phyloP scores from a whole-genome alignment of 2,329 filamentous ascomycete genomes.

The Emericellopsis cladophorae region DNA sequence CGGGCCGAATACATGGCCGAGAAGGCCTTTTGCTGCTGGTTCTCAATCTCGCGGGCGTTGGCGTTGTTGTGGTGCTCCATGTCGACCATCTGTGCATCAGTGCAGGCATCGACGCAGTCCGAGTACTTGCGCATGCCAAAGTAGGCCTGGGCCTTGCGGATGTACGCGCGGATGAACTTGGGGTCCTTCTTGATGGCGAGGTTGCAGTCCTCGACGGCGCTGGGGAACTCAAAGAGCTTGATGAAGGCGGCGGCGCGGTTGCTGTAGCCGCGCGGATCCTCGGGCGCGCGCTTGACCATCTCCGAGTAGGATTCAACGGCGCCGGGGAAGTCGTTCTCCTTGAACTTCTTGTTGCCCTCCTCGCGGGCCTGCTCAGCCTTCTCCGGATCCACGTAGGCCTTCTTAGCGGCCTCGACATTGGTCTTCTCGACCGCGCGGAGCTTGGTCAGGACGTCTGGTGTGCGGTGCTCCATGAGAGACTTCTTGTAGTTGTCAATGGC shows the following conservation, averaged over 20 bases:
- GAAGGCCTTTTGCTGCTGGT: slow-evolving; percentile 87
- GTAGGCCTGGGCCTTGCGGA: slow-evolving; percentile 90
- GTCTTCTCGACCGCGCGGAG: slow-evolving; percentile 81
- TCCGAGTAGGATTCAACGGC: slow-evolving; percentile 90
- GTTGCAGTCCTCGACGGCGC: slow-evolving; percentile 86
- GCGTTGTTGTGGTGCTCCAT: slow-evolving; percentile 53
- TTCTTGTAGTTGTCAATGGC: slow-evolving; percentile 87
- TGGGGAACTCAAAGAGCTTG: slow-evolving; percentile 92
- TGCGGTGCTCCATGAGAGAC: slow-evolving; percentile 92
- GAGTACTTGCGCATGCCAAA: slow-evolving; percentile 98
- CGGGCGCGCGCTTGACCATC: slow-evolving; percentile 91
- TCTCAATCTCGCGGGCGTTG: slow-evolving; percentile 83
- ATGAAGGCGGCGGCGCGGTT: slow-evolving; percentile 95
- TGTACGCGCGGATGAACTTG: slow-evolving; percentile 89
- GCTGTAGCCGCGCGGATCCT: slow-evolving; percentile 88
- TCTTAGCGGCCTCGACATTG: slow-evolving; percentile 62
- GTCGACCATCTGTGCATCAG: slow-evolving; percentile 68
- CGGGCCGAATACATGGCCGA: slow-evolving; percentile 80
- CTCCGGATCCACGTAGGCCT: slow-evolving; percentile 75
- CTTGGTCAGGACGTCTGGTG: slow-evolving; percentile 85
- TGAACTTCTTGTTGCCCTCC: slow-evolving; percentile 93
- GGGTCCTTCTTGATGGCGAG: slow-evolving; percentile 81
- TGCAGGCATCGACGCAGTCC: slow-evolving; percentile 82
- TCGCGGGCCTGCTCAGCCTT: slow-evolving; percentile 95
- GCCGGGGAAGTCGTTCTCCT: slow-evolving; percentile 87